Percentiles rank a stretch among this genome's conserved stretches.
phyloP scores from a whole-genome alignment of 2,329 filamentous ascomycete genomes.

The Colletotrichum acutatum region DNA sequence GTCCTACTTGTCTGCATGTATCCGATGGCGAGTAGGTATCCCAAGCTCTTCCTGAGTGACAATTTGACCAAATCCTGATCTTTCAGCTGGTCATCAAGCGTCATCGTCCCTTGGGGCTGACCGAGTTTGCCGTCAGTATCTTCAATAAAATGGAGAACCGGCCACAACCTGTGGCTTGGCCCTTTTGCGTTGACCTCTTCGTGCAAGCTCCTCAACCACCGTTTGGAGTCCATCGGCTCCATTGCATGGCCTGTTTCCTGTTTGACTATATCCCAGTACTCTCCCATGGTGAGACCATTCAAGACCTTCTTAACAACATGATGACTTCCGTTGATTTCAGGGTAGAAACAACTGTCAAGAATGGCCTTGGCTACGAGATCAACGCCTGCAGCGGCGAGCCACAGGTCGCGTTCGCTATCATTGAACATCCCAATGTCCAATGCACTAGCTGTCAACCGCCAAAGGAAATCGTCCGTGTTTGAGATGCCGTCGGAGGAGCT shows the following conservation, averaged over 20 bases:
- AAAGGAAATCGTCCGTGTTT: conserved; percentile 40
- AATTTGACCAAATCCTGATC: not conserved
- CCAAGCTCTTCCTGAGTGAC: conserved; percentile 13
- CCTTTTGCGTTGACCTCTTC: conserved; percentile 24
- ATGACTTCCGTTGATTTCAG: not conserved
- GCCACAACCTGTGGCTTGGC: conserved; percentile 39
- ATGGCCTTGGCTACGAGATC: conserved; percentile 32
- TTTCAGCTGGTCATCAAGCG: not conserved
- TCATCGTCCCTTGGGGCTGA: conserved; percentile 4
- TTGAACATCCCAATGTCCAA: conserved; percentile 31
- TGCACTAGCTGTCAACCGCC: conserved; percentile 36
- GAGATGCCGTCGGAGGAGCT: conserved; percentile 34
- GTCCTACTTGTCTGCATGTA: conserved; percentile 1
- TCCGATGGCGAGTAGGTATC: conserved; percentile 22
- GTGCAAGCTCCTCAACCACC: conserved; percentile 16
- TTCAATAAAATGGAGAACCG: conserved; percentile 40
- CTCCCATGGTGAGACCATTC: conserved; percentile 31
- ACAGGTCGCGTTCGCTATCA: conserved; percentile 24
- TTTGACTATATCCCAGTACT: conserved; percentile 38
- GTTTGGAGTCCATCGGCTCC: conserved; percentile 24
- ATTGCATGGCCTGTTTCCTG: conserved; percentile 14
- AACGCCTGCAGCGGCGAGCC: conserved; percentile 36
- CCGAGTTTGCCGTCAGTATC: conserved; percentile 18
- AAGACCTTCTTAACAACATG: conserved; percentile 17
- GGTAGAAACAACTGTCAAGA: conserved; percentile 8